Conservation (phyloP, 148 eudicot species). For the Rhododendron molle region DNA sequence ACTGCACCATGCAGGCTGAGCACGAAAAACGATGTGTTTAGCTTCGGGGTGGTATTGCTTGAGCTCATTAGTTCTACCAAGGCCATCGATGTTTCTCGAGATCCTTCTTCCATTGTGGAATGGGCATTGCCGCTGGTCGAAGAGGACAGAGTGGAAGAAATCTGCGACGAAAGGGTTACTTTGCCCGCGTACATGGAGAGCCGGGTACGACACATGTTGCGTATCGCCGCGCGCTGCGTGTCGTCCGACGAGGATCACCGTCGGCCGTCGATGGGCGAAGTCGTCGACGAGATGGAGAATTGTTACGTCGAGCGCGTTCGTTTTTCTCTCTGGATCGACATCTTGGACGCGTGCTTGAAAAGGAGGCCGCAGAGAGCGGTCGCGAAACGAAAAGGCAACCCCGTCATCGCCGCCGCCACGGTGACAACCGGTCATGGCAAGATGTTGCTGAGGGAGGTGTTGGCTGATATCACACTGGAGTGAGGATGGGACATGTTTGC, state of each 20-base stretch:
- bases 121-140: slow-evolving; percentile 45
- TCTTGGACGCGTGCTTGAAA: slow-evolving; percentile 17
- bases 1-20: slow-evolving; percentile 56
- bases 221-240: slow-evolving; percentile 49
- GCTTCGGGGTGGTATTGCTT: slow-evolving; percentile 66
- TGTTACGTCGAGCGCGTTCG: slow-evolving; percentile 15
- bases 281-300: slow-evolving; percentile 37
- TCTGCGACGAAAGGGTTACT: slow-evolving; percentile 35
- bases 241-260: slow-evolving; percentile 19
- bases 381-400: slow-evolving; percentile 2
- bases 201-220: slow-evolving; percentile 24
- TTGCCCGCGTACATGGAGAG: slow-evolving; percentile 30
- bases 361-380: slow-evolving; percentile 5
- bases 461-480: slow-evolving; percentile 21
- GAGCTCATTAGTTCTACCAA: slow-evolving; percentile 59
- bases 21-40: slow-evolving; percentile 59
- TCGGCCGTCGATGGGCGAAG: slow-evolving; percentile 51
- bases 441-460: slow-evolving; percentile 40
- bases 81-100: slow-evolving; percentile 50
- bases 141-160: slow-evolving; percentile 10
- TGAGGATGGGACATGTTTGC: not conserved
- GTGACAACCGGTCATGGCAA: slow-evolving; percentile 17
- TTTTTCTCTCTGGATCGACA: slow-evolving; percentile 27
- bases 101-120: slow-evolving; percentile 44
- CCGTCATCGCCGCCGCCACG: not conserved